Evolutionary conservation across 768 basidiomycete species (phyloP), one percentile per base, ranked within the genome.

Genomic region (Tephrocybe sp.): DNA sequence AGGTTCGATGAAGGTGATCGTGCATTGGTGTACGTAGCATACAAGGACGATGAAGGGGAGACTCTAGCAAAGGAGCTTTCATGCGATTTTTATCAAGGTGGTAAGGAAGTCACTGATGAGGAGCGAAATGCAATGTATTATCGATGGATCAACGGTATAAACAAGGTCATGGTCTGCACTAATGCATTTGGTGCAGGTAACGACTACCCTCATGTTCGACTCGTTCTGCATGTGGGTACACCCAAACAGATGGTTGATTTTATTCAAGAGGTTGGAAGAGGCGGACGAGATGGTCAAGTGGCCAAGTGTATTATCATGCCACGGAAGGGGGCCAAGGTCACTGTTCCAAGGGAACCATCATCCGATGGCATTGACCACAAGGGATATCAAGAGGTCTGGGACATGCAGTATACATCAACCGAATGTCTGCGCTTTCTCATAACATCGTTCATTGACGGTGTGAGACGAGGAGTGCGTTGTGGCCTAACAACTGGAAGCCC

Each of bases 1-100:
- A 37, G 1, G 1, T 47, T 38, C 10, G 15, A 1, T 12, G n/a
- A 20, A 23, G 0, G 4, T 0, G 47, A 48, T 10, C 25, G 38
- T 1, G 47, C 47, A 0, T 3, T 48, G 6, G 26, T 48, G 1
- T 48, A 30, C 40, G 38, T 32, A 0, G 28, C 38, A 2, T 17
- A 36, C 4, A 48, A 48, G 9, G 38, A 40, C 0, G 47, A 40
- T 1, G 47, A 36, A 17, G 34, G 47, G 1, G 0, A 3, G 1
- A 17, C 47, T 0, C 39, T 48, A 30, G 36, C 38, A 10, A 12
- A 15, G 9, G 9, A 12, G 1, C 47, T 48, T 4, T 36, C 26
- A 0, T 48, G 47, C 11, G 47, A 48, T 3, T 48, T 48, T 40
- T 48, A 48, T 23, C 3, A 40, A 32, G 47, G 47, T 9, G 47